These are phyloP conservation scores for Polytrichum formosum DNA, from an alignment of 225 moss, liverwort and hornwort species.

Conservation along the genomic window DNA sequence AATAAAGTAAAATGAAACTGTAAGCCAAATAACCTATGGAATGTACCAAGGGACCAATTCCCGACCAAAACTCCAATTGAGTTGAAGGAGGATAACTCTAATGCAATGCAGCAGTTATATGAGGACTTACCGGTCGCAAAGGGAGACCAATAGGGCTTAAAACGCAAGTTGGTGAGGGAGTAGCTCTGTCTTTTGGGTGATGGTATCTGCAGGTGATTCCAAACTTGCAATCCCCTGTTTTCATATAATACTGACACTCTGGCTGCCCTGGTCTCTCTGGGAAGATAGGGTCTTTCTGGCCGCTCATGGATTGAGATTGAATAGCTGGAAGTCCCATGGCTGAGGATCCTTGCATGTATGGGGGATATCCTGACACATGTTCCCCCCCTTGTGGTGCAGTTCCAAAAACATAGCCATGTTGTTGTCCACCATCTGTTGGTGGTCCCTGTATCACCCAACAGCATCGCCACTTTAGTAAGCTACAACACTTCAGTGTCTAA, in stretches of 20 bases:
- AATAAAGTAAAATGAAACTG: no score
- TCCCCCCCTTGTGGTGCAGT: slow-evolving; percentile 62
- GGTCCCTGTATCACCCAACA: slow-evolving; percentile 59
- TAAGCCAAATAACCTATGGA: no score
- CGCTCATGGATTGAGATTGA: slow-evolving; percentile 57
- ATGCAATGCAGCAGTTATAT: no score
- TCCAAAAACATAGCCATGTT: slow-evolving; percentile 84
- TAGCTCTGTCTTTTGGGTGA: slow-evolving; percentile 93
- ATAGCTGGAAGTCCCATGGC: slow-evolving; percentile 81
- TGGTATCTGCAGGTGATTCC: slow-evolving; percentile 97
- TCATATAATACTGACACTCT: slow-evolving; percentile 98
- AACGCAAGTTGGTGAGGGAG: slow-evolving; percentile 61
- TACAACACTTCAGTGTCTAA: no score
- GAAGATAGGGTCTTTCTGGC: slow-evolving; percentile 73
- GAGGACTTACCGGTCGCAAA: slow-evolving; percentile 83
- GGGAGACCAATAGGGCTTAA: slow-evolving; percentile 86
- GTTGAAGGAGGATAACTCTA: no score
- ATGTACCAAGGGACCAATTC: no score
- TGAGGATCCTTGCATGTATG: slow-evolving; percentile 74
- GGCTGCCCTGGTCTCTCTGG: slow-evolving; percentile 96
- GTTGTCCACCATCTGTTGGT: slow-evolving; percentile 76
- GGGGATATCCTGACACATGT: slow-evolving; percentile 64
- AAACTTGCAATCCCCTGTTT: slow-evolving; percentile 99
- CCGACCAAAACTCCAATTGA: no score
- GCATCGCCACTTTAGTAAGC: neutral